Evolutionary conservation across 2,329 filamentous ascomycete genomes (phyloP).

Genomic region (Capronia epimyces): DNA sequence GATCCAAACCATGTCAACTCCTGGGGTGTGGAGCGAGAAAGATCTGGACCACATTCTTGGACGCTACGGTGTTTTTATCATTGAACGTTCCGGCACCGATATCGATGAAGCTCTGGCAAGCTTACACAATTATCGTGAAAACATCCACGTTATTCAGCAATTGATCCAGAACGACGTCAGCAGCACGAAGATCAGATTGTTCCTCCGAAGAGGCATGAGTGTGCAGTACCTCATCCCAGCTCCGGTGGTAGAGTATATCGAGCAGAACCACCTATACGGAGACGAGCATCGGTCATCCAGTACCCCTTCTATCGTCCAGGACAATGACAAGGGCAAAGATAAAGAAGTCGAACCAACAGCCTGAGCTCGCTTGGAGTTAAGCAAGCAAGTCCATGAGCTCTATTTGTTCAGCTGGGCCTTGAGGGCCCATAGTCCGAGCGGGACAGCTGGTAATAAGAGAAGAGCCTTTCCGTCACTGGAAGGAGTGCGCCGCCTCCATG

Average conservation of each 20-base stretch:
- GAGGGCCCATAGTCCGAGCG: too few relatives aligned
- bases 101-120: constrained; percentile 81
- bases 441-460: too few relatives aligned
- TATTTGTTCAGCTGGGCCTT: too few relatives aligned
- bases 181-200: constrained; percentile 74
- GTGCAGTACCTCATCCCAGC: constrained; percentile 71
- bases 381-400: too few relatives aligned
- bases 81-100: constrained; percentile 84
- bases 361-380: too few relatives aligned
- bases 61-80: constrained; percentile 74
- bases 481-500: too few relatives aligned
- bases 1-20: constrained; percentile 66
- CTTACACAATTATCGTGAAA: constrained; percentile 74
- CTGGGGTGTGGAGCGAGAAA: constrained; percentile 71
- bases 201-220: constrained; percentile 73
- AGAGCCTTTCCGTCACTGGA: too few relatives aligned
- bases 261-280: constrained; percentile 60
- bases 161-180: constrained; percentile 82
- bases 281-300: constrained; percentile 40
- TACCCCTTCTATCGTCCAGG: constrained; percentile 20
- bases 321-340: constrained; percentile 25
- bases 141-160: constrained; percentile 82
- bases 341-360: constrained; percentile 10
- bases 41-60: constrained; percentile 86
- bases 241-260: constrained; percentile 68